A percentile compares a stretch with the other conserved stretches of the same genome.
These are phyloP conservation scores for Neoscytalidium dimidiatum DNA, from an alignment of 2,329 filamentous ascomycete genomes.

Conservation along the genomic window DNA sequence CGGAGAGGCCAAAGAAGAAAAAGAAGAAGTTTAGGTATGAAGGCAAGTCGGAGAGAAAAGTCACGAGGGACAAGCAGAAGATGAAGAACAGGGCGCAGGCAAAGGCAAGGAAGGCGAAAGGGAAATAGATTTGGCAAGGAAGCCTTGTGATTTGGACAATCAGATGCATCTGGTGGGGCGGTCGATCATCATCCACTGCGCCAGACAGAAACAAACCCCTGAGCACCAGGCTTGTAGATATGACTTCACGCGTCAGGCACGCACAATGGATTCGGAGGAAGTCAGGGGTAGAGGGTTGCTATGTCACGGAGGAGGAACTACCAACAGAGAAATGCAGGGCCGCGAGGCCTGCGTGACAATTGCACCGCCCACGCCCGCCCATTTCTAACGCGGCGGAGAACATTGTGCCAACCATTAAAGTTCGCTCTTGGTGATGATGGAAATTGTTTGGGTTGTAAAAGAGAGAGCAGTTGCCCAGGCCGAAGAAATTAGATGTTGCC, in stretches of 20 bases:
- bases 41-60: constrained; percentile 76
- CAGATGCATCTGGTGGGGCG: not conserved
- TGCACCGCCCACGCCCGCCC: constrained; percentile 3
- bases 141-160: not conserved
- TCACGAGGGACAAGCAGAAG: constrained; percentile 62
- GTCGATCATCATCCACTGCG: not conserved
- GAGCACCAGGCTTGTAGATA: not conserved
- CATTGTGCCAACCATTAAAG: constrained; percentile 15
- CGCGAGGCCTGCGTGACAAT: constrained; percentile 5
- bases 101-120: constrained; percentile 50
- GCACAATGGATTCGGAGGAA: not conserved
- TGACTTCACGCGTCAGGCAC: constrained; percentile 1
- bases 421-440: constrained; percentile 4
- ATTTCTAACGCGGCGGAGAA: constrained; percentile 7
- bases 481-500: constrained; percentile 74
- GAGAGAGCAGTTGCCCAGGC: constrained; percentile 21
- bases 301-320: constrained; percentile 22
- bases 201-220: not conserved
- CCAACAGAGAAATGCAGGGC: constrained; percentile 24
- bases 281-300: constrained; percentile 20
- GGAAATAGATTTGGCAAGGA: not conserved
- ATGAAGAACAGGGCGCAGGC: constrained; percentile 71
- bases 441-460: constrained; percentile 7
- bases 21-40: constrained; percentile 95
- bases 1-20: constrained; percentile 66